Evolutionary conservation across 2,329 filamentous ascomycete species (phyloP).

Genomic region (Didymella glomerata): DNA sequence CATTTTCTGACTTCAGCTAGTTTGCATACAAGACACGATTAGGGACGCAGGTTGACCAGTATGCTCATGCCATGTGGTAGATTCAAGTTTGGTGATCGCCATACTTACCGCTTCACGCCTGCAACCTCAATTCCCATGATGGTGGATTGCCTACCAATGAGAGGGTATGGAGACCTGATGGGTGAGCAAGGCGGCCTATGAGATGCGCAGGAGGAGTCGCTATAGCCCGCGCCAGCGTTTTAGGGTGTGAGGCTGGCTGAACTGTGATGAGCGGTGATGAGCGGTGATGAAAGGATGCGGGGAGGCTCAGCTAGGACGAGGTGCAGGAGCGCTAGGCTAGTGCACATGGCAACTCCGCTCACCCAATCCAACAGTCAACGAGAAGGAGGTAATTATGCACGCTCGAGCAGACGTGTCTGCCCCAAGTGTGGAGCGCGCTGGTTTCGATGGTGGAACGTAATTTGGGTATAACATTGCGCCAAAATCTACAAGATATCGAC

Average conservation of each 20-base stretch:
- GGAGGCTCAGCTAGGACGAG: constrained; percentile 9
- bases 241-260: constrained; percentile 10
- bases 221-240: background rate
- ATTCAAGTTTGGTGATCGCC: background rate
- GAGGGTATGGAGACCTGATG: background rate
- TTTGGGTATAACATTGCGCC: constrained; percentile 21
- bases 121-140: background rate
- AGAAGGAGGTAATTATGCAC: background rate
- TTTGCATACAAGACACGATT: background rate
- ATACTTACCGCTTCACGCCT: background rate
- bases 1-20: background rate
- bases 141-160: no score
- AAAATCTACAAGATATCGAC: constrained; percentile 6
- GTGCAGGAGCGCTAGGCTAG: constrained; percentile 13
- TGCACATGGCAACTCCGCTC: background rate
- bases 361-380: background rate
- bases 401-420: background rate
- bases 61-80: background rate
- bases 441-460: background rate
- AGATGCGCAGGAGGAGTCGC: background rate
- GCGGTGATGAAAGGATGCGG: background rate
- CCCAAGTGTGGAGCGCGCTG: background rate
- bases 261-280: background rate
- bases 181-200: background rate
- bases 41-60: background rate